Base-by-base conservation (phyloP, 306 rosid species). In the Corylus americana region DNA sequence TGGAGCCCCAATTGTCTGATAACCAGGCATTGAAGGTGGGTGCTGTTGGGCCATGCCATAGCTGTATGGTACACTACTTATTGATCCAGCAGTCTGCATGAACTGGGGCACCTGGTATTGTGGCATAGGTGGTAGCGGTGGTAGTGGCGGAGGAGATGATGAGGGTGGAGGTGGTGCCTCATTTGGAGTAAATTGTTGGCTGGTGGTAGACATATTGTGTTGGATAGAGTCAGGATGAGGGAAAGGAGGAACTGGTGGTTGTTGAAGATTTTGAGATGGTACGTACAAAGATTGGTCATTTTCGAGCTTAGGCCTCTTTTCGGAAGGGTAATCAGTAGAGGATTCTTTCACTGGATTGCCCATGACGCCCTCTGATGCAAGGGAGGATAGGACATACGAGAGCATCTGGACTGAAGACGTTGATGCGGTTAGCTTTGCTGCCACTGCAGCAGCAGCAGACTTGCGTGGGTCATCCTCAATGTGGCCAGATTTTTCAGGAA, bases 371-470 rank as follows among this genome's bases (percentile, higher is more conserved):
- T 95, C 99, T 16, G 99, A 95, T 51, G 99, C 98, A 67, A 95
- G 80, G 48, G 99, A 93, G 75, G 99, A 95, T 31, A 95, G 88
- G 85, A 93, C 99, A 80, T 84, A 95, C 25, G 99, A 90, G 71
- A 95, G 93, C 99, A 95, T 91, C 85, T 95, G 90, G 16, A 89
- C 98, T 0, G 99, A 95, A 80, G 98, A 93, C 44, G 98, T 93
- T 3, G 99, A 95, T 22, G 97, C 98, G 2, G 99, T 90, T 64
- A 95, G 89, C 85, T 95, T 93, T 20, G 99, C 99, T 7, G 99
- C 99, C 82, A 95, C 97, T 17, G 98, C 99, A 45, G 99, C 99
- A 39, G 99, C 99, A 14, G 98, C 99, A 71, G 99, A 92, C 83
- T 91, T 95, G 74, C 91, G 95, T 1, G 92, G 90, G 75, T 95